These are phyloP conservation scores for Vinca major DNA, from an alignment of 305 asterid genomes.

Conservation along the genomic window DNA sequence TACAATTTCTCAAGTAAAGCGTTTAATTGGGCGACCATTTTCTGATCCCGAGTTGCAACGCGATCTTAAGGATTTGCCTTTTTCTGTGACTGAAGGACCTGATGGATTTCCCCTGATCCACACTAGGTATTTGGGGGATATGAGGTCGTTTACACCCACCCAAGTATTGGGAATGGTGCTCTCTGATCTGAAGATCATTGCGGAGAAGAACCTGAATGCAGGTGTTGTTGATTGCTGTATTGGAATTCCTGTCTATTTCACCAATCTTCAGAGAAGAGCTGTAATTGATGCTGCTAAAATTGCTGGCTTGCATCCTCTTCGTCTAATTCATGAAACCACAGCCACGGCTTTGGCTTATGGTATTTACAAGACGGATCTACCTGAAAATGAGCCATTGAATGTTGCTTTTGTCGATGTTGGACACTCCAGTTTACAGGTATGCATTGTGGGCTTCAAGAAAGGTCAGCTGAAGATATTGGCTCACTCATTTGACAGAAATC, in stretches of 20 bases:
- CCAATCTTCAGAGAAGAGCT: slow-evolving; percentile 89
- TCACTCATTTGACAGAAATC: slow-evolving; percentile 72
- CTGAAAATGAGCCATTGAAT: slow-evolving; percentile 65
- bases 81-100: slow-evolving; percentile 65
- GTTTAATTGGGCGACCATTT: slow-evolving; percentile 69
- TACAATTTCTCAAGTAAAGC: slow-evolving; percentile 77
- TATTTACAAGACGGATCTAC: slow-evolving; percentile 86
- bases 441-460: slow-evolving; percentile 78
- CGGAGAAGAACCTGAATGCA: slow-evolving; percentile 71
- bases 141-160: slow-evolving; percentile 68
- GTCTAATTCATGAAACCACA: slow-evolving; percentile 80
- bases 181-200: slow-evolving; percentile 75
- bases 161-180: slow-evolving; percentile 82
- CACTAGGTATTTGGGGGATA: slow-evolving; percentile 71
- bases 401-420: slow-evolving; percentile 90
- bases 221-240: slow-evolving; percentile 92
- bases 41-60: slow-evolving; percentile 81
- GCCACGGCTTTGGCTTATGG: slow-evolving; percentile 96
- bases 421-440: slow-evolving; percentile 79
- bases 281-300: slow-evolving; percentile 87
- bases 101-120: slow-evolving; percentile 80
- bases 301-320: slow-evolving; percentile 85
- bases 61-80: slow-evolving; percentile 67
- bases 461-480: slow-evolving; percentile 84
- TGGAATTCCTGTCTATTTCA: slow-evolving; percentile 83